Base-by-base conservation (phyloP, 2,329 filamentous ascomycete species). In the Pezicula neosporulosa region DNA sequence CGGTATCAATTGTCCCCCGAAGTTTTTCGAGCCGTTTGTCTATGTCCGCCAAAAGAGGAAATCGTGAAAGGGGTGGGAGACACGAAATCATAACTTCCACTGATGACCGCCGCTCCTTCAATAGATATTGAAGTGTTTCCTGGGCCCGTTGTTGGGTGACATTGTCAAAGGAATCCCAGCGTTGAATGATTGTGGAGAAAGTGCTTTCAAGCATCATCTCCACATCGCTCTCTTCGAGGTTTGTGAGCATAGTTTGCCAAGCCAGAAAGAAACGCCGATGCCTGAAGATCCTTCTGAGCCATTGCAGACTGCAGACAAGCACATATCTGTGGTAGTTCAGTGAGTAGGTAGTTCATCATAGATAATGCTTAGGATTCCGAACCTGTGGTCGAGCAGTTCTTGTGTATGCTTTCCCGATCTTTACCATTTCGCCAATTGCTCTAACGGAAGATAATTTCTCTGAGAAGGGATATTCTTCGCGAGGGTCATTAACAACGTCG, bases 281-380 rank as follows among this genome's bases (percentile, higher is more conserved):
- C 79, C 55, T 90, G 84, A n/a, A 99, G 77, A 44, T 86, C 80
- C 42, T 85, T 77, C 47, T 88, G 82, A 15, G 87, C 79, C 53
- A 97, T 80, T 0, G 91, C 91, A 19, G 90, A 91, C 56, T 96
- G 84, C 12, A 99, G 75, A 65, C 90, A 97, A n/a, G 93, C 91
- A 58, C 90, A 90, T 50, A 97, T 93, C 85, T 93, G 62, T 13
- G 18, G 7, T 12, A 15, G 12, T 33, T 33, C 16, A 19, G 45
- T 37, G 6, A 44, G 9, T 1, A 13, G 6, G 18, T 9, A 47
- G 10, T 13, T 12, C 12, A 21, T 10, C 43, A 27, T n/a, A 3
- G 9, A 21, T 18, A 13, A 7, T 36, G 9, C 38, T n/a, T 42
- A 42, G 18, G 39, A 28, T 28, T 48, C 88, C 86, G 74, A 96